phyloP scores from a whole-genome alignment of 2,329 filamentous ascomycete species.

The Diplodia sapinea region DNA sequence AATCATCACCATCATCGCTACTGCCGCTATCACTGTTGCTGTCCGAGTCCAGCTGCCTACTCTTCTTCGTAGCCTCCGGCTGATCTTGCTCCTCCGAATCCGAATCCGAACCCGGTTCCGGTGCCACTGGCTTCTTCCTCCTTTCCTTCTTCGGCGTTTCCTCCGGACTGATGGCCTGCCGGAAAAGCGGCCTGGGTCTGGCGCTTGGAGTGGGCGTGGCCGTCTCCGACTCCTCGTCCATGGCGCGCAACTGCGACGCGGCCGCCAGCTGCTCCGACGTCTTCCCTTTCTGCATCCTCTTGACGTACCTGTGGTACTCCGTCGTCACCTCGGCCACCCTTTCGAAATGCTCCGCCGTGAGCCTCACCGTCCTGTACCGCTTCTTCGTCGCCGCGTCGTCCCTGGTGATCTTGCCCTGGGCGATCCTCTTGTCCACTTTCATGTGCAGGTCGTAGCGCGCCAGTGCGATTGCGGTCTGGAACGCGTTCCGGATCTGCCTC shows the following conservation, averaged over 20 bases:
- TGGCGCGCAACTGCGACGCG: not conserved
- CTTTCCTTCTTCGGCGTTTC: too few species aligned
- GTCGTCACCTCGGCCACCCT: conserved; percentile 3
- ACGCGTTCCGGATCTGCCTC: conserved; percentile 35
- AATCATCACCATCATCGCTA: too few species aligned
- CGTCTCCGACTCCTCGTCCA: too few species aligned
- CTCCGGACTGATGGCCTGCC: too few species aligned
- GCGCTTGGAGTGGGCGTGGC: too few species aligned
- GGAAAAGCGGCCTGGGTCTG: too few species aligned
- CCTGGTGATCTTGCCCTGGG: not conserved
- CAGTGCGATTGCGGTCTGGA: conserved; percentile 36
- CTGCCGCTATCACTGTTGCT: too few species aligned
- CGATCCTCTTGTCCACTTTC: not conserved
- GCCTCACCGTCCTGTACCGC: not conserved
- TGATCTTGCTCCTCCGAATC: too few species aligned
- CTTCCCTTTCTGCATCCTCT: not conserved
- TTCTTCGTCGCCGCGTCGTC: not conserved
- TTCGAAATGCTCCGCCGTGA: not conserved
- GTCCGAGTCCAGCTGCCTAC: too few species aligned
- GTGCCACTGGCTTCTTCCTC: too few species aligned
- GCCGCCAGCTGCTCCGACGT: not conserved
- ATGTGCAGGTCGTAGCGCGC: conserved; percentile 24
- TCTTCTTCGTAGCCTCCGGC: too few species aligned
- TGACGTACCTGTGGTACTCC: conserved; percentile 2
- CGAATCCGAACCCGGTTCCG: too few species aligned